Evolutionary conservation across 345 rosid genomes (phyloP), one percentile per base, ranked within the genome.

Genomic region (Eutrema japonicum): DNA sequence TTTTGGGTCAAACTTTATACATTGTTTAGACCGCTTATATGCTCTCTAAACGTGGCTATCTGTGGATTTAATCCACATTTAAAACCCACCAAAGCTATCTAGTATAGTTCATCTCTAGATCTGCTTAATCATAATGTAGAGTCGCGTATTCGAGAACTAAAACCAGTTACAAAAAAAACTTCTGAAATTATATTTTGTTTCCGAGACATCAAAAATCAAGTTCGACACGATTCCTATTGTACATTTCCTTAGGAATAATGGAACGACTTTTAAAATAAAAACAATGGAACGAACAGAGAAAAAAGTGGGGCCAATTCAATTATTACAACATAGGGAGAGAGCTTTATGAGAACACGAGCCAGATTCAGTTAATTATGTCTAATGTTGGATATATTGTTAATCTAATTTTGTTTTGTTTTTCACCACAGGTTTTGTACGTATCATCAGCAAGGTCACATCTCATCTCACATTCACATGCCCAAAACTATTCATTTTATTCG

Each of bases 301-400:
- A 52, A 67, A 50, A 37, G 51, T 36, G n/a, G 66, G 76, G 26
- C 5, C 8, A 72, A 69, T 47, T 71, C 35, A 77, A 77, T 71
- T 71, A 77, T 77, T 70, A 77, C 68, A 71, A 50, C 75, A 70
- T 64, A 55, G 35, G 52, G 50, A 10, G 51, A 14, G 42, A 71
- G 53, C 57, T 77, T 71, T 71, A 64, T 42, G 80, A 77, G 54
- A 77, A 77, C 63, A 71, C 76, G 72, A 77, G 68, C 70, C 76
- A 71, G 80, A 71, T 77, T 71, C 80, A 77, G 72, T 71, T 77
- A 77, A 77, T 71, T 36, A 35, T 65, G 49, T 70, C 71, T 54
- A 49, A 27, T 49, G 57, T 14, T 48, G 76, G 72, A 33, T 71
- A 57, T 50, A 10, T 69, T 54, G 12, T 68, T 61, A 27, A 35